Evolutionary conservation across 192 early-diverging fungal genomes (phyloP).

Genomic region (Irineochytrium annulatum): DNA sequence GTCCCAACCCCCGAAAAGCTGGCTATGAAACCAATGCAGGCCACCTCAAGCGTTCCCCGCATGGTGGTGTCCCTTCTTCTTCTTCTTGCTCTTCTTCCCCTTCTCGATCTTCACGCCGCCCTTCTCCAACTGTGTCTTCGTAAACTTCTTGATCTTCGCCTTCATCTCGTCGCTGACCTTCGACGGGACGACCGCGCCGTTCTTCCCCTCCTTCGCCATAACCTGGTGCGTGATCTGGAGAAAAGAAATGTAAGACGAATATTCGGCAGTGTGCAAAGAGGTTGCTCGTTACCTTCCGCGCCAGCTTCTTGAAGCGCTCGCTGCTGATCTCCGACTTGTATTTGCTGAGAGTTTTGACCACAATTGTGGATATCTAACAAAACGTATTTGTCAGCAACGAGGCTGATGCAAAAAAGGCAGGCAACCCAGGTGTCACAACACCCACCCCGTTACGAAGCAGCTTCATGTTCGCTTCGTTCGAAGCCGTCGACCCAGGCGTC

Average conservation of each 20-base stretch:
- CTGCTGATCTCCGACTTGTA: conserved; percentile 24
- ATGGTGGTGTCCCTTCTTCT: neutral
- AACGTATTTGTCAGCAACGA: too few species aligned
- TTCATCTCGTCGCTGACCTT: conserved; percentile 22
- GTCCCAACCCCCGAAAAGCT: too few species aligned
- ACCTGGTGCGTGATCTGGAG: conserved; percentile 33
- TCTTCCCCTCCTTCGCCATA: conserved; percentile 36
- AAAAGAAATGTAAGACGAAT: neutral
- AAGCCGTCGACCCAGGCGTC: neutral
- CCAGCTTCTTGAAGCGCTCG: conserved; percentile 47
- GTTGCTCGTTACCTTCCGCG: conserved; percentile 30
- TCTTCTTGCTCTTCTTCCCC: neutral
- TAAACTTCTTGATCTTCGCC: conserved; percentile 29
- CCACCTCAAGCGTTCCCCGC: too few species aligned
- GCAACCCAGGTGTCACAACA: neutral
- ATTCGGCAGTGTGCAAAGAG: neutral
- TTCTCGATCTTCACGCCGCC: neutral
- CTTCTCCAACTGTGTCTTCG: conserved; percentile 4
- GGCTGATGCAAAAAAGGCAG: too few species aligned
- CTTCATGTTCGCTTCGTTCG: conserved; percentile 15
- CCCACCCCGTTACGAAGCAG: neutral
- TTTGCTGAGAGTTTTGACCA: conserved; percentile 40
- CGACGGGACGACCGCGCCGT: conserved; percentile 2
- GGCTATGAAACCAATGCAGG: too few species aligned
- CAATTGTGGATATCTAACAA: conserved; percentile 34